Base-by-base conservation (phyloP, 495 filamentous ascomycete species). In the Xylaria longipes region DNA sequence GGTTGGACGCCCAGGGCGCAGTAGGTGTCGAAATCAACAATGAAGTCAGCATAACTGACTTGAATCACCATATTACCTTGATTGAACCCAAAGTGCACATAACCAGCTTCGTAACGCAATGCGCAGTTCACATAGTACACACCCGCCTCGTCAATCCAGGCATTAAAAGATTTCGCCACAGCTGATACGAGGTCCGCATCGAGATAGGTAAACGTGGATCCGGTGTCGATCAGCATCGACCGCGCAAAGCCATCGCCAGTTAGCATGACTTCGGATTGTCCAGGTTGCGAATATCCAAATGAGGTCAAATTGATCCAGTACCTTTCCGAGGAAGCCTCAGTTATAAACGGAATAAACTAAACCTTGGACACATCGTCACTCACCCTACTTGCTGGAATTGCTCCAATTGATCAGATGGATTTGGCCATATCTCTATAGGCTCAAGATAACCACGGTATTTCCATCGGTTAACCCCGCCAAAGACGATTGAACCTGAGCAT, bases 271-370 rank as follows among this genome's bases (percentile, higher is more conserved):
- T 78, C 67, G 12, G 64, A 33, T 25, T 78, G 70, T 17, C 69
- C 71, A 0, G 81, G 80, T 45, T 74, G 77, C n/a, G 79, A 80
- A 63, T 82, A 76, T 43, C 79, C 81, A 25, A 83, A 68, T 1
- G 81, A 83, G 17, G 82, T 84, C 29, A 83, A 56, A 71, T 84
- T 84, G 25, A 84, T 76, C 72, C 81, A 83, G 73, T 84, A 83
- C 54, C 81, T 82, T 48, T 41, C 20, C 11, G 11, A 25, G 12
- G 15, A 43, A 33, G 15, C 4, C 9, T 60, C 33, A 60, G 57
- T 37, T 22, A 5, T 37, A 20, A 37, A 37, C 33, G 33, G 20
- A 1, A n/a, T 22, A n/a, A 22, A 37, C 9, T 0, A 37, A n/a
- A 29, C 54, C 15, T n/a, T 33, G 27, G 52, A 20, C 7, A 6